A percentile compares a stretch with the other conserved stretches of the same genome.
Evolutionary conservation across 257 asterid genomes (phyloP).

Genomic region (Primulina eburnea): DNA sequence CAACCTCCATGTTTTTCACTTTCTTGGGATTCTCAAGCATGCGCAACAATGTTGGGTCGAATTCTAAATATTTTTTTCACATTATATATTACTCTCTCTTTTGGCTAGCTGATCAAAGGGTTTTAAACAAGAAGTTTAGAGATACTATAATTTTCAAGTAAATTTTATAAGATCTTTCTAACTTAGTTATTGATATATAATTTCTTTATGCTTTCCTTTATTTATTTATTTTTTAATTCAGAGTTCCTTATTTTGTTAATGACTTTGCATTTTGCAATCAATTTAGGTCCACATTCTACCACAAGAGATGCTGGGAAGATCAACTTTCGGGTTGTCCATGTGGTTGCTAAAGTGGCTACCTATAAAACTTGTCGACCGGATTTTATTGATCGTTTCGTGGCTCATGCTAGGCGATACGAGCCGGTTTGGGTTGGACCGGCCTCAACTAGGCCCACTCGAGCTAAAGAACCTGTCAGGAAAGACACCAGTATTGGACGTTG

Average conservation of each 20-base stretch:
- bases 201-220: background rate
- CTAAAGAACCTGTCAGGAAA: constrained; percentile 61
- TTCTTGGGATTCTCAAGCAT: constrained; percentile 72
- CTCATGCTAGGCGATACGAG: constrained; percentile 58
- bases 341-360: constrained; percentile 78
- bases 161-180: background rate
- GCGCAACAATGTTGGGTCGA: constrained; percentile 44
- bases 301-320: constrained; percentile 69
- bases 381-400: constrained; percentile 45
- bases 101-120: background rate
- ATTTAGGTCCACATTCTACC: constrained; percentile 78
- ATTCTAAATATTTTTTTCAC: constrained; percentile 23
- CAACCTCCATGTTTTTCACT: constrained; percentile 35
- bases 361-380: constrained; percentile 54
- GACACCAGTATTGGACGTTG: constrained; percentile 66
- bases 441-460: constrained; percentile 57
- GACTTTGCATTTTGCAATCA: constrained; percentile 8
- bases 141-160: background rate
- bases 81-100: background rate
- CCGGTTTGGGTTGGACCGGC: constrained; percentile 56
- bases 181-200: no score
- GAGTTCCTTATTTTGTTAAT: constrained; percentile 3
- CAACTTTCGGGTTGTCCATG: constrained; percentile 78
- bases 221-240: no score
- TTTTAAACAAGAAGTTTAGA: no score